Conservation (phyloP, 495 filamentous ascomycete genomes). For the Friedmanniomyces endolithicus region DNA sequence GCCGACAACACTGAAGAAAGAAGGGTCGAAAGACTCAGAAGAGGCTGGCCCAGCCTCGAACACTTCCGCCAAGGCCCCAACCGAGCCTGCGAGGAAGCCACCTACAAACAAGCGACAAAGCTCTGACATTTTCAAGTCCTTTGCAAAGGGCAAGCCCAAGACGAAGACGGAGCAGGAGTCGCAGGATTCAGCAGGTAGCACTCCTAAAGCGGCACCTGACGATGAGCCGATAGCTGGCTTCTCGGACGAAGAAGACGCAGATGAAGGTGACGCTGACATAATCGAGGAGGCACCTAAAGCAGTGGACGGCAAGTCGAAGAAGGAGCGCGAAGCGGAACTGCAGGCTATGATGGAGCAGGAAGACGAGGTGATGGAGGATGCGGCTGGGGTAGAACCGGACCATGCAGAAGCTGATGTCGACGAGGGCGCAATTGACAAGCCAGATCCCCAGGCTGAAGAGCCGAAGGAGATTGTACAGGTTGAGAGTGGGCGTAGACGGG, state of each 20-base stretch:
- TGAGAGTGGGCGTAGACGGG: slow-evolving; percentile 58
- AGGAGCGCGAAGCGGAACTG: slow-evolving; percentile 60
- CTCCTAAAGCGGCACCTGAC: slow-evolving; percentile 29
- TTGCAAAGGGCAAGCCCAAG: slow-evolving; percentile 63
- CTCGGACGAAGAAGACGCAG: slow-evolving; percentile 53
- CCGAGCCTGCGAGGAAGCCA: slow-evolving; percentile 19
- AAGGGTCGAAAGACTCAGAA: slow-evolving; percentile 8
- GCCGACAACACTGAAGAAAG: slow-evolving; percentile 4
- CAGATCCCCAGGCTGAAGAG: slow-evolving; percentile 24
- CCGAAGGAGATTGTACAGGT: slow-evolving; percentile 30
- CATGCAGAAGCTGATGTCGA: slow-evolving; percentile 37
- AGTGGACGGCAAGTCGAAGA: slow-evolving; percentile 44
- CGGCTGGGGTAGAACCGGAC: slow-evolving; percentile 8
- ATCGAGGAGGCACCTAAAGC: slow-evolving; percentile 10
- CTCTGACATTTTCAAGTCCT: slow-evolving; percentile 66
- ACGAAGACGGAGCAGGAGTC: slow-evolving; percentile 26
- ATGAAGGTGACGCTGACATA: slow-evolving; percentile 10
- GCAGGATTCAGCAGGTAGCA: slow-evolving; percentile 1
- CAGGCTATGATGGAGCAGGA: slow-evolving; percentile 82
- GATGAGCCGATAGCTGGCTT: slow-evolving; percentile 42
- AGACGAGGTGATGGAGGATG: slow-evolving; percentile 31
- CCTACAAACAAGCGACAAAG: slow-evolving; percentile 42
- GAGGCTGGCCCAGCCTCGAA: slow-evolving; percentile 18
- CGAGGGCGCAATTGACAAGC: slow-evolving; percentile 34
- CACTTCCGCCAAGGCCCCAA: slow-evolving; percentile 24